Conservation (phyloP, 305 asterid genomes). For the Solanum hybrid region DNA sequence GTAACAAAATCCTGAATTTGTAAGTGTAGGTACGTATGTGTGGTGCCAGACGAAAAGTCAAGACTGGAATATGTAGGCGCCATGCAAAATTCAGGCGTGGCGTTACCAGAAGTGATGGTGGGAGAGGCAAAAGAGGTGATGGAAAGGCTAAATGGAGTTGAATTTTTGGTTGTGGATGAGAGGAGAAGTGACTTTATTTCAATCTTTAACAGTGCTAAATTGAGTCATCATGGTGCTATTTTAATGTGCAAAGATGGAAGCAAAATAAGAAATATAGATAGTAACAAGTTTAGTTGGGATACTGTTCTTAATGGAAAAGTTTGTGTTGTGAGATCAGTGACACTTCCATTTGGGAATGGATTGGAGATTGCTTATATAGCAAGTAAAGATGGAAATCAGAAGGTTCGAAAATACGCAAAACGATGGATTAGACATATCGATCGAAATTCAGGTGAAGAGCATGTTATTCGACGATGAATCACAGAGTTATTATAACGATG, state of each 20-base stretch:
- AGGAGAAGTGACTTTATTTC: conserved; percentile 8
- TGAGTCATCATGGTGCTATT: conserved; percentile 23
- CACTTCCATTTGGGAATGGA: conserved; percentile 26
- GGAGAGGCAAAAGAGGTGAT: conserved; percentile 18
- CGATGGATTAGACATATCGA: conserved; percentile 26
- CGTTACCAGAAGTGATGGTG: conserved; percentile 21
- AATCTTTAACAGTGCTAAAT: conserved; percentile 11
- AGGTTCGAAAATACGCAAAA: background rate
- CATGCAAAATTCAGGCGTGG: conserved; percentile 3
- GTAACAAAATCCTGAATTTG: background rate
- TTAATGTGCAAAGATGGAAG: conserved; percentile 15
- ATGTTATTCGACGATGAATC: conserved; percentile 17
- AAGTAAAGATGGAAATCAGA: background rate
- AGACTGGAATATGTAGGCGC: conserved; percentile 14
- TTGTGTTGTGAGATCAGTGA: conserved; percentile 16
- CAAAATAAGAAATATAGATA: background rate
- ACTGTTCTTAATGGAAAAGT: background rate
- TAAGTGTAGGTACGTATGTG: conserved; percentile 17
- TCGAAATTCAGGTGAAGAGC: conserved; percentile 21
- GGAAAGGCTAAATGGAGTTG: conserved; percentile 13
- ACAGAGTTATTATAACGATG: background rate
- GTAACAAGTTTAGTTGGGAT: conserved; percentile 12
- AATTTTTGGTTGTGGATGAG: conserved; percentile 27
- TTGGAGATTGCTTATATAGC: conserved; percentile 23
- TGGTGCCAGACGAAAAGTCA: conserved; percentile 19